Conservation (phyloP, 106 monocot species). For the Allium fistulosum region DNA sequence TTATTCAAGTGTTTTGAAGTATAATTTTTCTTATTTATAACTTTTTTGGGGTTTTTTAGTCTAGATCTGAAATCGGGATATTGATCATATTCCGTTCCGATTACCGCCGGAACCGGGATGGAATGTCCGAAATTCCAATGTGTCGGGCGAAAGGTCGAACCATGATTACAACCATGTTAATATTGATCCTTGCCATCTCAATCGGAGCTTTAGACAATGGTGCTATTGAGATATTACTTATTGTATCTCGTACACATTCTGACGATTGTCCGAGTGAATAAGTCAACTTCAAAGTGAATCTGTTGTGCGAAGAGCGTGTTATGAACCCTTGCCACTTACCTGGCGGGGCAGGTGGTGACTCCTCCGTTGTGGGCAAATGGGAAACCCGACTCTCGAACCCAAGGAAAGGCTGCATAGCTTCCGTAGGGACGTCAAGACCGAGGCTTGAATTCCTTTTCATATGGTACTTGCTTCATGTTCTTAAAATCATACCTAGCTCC, state of each 20-base stretch:
- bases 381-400: constrained; percentile 24
- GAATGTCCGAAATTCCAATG: too few relatives aligned
- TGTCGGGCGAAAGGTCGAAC: too few relatives aligned
- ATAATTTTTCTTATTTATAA: too few relatives aligned
- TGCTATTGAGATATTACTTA: not conserved
- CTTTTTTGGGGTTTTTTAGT: too few relatives aligned
- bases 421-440: constrained; percentile 9
- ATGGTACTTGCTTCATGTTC: too few relatives aligned
- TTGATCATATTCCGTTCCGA: too few relatives aligned
- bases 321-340: not conserved
- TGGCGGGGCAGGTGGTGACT: not conserved
- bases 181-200: not conserved
- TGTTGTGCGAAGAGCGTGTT: constrained; percentile 1
- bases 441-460: too few relatives aligned
- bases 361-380: constrained; percentile 11
- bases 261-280: constrained; percentile 2
- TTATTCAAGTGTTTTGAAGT: too few relatives aligned
- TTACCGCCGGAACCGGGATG: too few relatives aligned
- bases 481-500: too few relatives aligned
- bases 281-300: constrained; percentile 6
- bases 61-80: too few relatives aligned
- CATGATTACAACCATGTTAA: too few relatives aligned
- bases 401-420: constrained; percentile 9
- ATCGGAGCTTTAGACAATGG: not conserved
- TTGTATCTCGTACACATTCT: not conserved